A percentile compares a stretch with the other conserved stretches of the same genome.
phyloP scores from a whole-genome alignment of 129 eudicot genomes.

The Oenanthe sinensis region DNA sequence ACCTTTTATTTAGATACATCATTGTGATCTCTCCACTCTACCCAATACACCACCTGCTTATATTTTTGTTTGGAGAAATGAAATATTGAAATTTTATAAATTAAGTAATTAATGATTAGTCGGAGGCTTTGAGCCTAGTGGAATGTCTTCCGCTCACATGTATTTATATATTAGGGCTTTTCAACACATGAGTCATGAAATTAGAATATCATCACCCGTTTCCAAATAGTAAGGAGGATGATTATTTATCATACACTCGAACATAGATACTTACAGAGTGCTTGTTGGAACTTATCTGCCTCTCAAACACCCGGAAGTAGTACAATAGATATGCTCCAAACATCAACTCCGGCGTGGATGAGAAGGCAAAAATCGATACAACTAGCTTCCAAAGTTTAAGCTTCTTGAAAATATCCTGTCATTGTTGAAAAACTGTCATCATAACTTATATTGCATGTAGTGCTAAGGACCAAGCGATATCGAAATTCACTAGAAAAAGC shows the following conservation, averaged over 20 bases:
- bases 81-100: neutral
- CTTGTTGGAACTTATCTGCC: constrained; percentile 94
- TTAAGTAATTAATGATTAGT: neutral
- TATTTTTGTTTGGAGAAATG: neutral
- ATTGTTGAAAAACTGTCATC: constrained; percentile 9
- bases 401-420: constrained; percentile 86
- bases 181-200: neutral
- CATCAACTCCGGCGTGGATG: constrained; percentile 87
- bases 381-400: constrained; percentile 82
- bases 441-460: constrained; percentile 1
- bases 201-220: neutral
- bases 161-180: neutral
- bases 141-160: neutral
- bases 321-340: constrained; percentile 87
- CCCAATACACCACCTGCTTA: neutral
- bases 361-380: constrained; percentile 72
- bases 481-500: neutral
- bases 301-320: constrained; percentile 95
- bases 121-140: neutral
- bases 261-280: constrained; percentile 62
- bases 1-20: neutral
- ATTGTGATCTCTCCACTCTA: neutral
- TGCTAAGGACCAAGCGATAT: neutral
- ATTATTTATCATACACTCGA: neutral
- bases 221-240: neutral